Conservation (phyloP, 352 stramenopile species). For the Pythium folliculosum region DNA sequence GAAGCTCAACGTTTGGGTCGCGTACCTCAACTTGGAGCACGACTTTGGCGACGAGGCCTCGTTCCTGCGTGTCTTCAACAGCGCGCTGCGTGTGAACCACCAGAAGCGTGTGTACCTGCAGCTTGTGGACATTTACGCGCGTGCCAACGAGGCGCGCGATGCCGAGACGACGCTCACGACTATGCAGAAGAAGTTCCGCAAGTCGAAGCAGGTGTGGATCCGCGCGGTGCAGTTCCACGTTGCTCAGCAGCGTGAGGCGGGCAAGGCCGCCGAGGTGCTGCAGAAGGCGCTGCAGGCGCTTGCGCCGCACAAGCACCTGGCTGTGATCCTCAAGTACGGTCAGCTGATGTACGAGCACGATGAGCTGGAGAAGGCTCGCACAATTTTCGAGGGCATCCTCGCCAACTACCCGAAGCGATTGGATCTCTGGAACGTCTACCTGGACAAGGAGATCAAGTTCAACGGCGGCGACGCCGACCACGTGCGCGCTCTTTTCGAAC, state of each 20-base stretch:
- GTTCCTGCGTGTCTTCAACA: slow-evolving; percentile 91
- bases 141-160: slow-evolving; percentile 65
- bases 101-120: slow-evolving; percentile 95
- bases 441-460: slow-evolving; percentile 97
- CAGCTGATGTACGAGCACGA: slow-evolving; percentile 95
- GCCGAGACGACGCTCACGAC: slow-evolving; percentile 74
- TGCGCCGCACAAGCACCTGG: slow-evolving; percentile 93
- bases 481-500: slow-evolving; percentile 91
- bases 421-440: slow-evolving; percentile 96
- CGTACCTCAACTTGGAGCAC: slow-evolving; percentile 95
- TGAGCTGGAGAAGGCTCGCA: slow-evolving; percentile 93
- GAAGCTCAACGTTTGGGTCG: slow-evolving; percentile 97
- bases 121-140: slow-evolving; percentile 92
- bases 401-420: slow-evolving; percentile 95
- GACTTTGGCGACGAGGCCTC: slow-evolving; percentile 93
- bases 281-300: slow-evolving; percentile 93
- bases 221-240: slow-evolving; percentile 87
- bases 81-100: slow-evolving; percentile 93
- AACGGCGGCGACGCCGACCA: slow-evolving; percentile 64
- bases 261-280: slow-evolving; percentile 70
- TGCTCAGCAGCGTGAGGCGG: slow-evolving; percentile 34
- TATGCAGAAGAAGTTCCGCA: slow-evolving; percentile 93
- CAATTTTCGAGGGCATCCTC: slow-evolving; percentile 94
- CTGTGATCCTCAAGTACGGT: slow-evolving; percentile 95
- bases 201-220: slow-evolving; percentile 90